Conservation (phyloP, 2,329 filamentous ascomycete species). For the Orbilia oligospora region DNA sequence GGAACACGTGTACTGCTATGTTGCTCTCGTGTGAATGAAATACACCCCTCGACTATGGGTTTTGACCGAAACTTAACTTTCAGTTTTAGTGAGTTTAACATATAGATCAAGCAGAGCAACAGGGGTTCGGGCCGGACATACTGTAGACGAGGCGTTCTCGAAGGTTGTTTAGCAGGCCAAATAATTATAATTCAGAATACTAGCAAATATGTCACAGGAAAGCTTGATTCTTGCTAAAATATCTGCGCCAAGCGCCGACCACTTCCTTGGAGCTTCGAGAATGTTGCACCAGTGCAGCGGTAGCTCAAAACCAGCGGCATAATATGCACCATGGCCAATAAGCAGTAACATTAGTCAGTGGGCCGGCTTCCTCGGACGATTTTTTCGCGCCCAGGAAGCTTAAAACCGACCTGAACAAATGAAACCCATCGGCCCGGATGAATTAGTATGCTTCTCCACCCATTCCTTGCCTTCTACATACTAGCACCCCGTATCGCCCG, state of each 20-base stretch:
- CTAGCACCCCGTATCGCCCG: background rate
- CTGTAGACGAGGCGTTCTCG: conserved; percentile 26
- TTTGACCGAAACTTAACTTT: too few species aligned
- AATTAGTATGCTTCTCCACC: background rate
- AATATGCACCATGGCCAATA: too few species aligned
- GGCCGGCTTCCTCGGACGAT: background rate
- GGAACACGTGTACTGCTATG: too few species aligned
- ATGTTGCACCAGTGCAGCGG: too few species aligned
- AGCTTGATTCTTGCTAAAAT: too few species aligned
- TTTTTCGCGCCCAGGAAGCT: conserved; percentile 12
- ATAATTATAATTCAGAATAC: background rate
- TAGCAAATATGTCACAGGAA: too few species aligned
- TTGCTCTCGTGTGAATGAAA: too few species aligned
- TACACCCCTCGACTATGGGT: too few species aligned
- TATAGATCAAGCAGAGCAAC: background rate
- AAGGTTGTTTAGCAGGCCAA: conserved; percentile 12
- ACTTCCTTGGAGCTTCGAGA: too few species aligned
- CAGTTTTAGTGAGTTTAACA: background rate
- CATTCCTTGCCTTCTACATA: background rate
- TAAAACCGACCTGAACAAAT: background rate
- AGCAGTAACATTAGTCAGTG: too few species aligned
- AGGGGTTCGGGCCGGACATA: background rate
- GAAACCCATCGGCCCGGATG: background rate
- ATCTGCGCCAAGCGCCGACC: too few species aligned
- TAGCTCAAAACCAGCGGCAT: too few species aligned